A percentile compares a stretch with the other conserved stretches of the same genome.
Conservation (phyloP, 106 monocot genomes). For the Amphibolis antarctica region DNA sequence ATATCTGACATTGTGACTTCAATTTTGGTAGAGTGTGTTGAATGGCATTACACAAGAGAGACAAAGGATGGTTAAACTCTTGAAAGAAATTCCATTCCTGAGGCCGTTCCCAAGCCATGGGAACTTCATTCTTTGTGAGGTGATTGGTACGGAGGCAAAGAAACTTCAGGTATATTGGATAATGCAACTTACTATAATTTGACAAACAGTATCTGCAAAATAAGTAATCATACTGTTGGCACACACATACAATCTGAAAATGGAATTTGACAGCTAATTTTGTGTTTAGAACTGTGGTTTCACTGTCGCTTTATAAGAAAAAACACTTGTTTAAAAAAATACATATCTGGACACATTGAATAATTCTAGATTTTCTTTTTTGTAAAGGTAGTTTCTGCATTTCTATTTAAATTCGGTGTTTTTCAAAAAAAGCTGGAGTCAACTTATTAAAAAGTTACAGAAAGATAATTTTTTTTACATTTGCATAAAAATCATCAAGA, state of each 20-base stretch:
- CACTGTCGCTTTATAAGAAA: no score
- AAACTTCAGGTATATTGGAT: neutral
- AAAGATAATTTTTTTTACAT: no score
- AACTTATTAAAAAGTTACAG: no score
- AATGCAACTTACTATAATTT: neutral
- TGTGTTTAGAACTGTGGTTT: no score
- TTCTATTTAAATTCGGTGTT: no score
- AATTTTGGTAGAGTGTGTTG: neutral
- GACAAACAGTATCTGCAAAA: neutral
- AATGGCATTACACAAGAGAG: neutral
- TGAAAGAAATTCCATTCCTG: conserved; percentile 1
- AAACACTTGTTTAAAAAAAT: no score
- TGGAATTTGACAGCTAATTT: no score
- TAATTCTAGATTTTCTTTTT: no score
- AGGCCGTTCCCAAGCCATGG: neutral
- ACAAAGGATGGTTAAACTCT: neutral
- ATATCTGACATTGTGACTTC: neutral
- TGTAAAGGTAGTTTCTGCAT: no score
- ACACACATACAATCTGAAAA: neutral
- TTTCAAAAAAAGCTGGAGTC: no score
- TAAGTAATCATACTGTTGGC: neutral
- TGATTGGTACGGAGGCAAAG: conserved; percentile 4
- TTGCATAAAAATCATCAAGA: no score
- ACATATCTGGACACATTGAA: no score
- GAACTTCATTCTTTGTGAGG: conserved; percentile 11